Evolutionary conservation across 1,284 basidiomycete species (phyloP), one percentile per base, ranked within the genome.

Genomic region (Earliella scabrosa): DNA sequence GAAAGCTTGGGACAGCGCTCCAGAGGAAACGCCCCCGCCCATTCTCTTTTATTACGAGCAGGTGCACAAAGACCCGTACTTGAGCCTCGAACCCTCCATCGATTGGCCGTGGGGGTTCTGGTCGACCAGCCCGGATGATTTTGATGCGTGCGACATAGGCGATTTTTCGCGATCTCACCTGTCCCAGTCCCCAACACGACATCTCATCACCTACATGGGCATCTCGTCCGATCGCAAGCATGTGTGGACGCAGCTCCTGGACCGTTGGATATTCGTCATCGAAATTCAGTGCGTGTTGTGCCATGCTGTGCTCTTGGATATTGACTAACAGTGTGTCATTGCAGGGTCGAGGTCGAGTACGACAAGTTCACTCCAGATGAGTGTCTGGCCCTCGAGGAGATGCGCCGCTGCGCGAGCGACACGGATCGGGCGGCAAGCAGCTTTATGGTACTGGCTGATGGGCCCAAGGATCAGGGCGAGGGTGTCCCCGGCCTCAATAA

Each of bases 41-140:
- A 49, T 23, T 4, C 46, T 59, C 2, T 59, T 55, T 41, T 59
- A 55, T 35, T 55, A 48, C 46, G 58, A 59, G 46, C 53, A 50
- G 2, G 53, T 55, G n/a, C 58, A 59, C 27, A 31, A 47, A 2
- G 8, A 47, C 26, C 45, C 53, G 3, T 35, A 38, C 6, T 40
- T 40, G 7, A 59, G 50, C 26, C 50, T 59, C 13, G 52, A 45
- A 13, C 24, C 39, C 8, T 36, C 50, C 32, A 18, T 52, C 26
- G 46, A 59, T 34, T 59, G 58, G 58, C 58, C 58, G 8, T 59
- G 58, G 58, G 50, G 39, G 3, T 59, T 50, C 24, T 59, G 58
- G 58, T 55, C 58, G 18, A 50, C 50, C 16, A 36, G 44, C 11
- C 41, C 50, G 5, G 39, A 55, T 20, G 58, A n/a, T n/a, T n/a